A percentile compares a stretch with the other conserved stretches of the same genome.
Evolutionary conservation across 2,329 filamentous ascomycete genomes (phyloP).

Genomic region (Hymenoscyphus salicellus): DNA sequence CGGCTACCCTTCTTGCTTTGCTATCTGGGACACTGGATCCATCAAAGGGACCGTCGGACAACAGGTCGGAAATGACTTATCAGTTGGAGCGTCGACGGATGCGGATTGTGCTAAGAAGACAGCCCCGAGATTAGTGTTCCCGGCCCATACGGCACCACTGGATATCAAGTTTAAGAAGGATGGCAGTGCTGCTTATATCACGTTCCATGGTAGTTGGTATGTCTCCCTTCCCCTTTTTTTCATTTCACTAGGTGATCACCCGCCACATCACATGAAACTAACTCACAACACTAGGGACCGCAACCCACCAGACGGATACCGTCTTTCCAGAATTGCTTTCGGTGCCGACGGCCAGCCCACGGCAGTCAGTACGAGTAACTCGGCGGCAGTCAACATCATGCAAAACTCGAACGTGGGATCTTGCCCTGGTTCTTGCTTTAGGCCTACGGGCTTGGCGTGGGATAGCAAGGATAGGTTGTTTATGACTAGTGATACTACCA

Average conservation of each 20-base stretch:
- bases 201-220: conserved; percentile 40
- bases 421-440: conserved; percentile 59
- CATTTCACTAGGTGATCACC: background rate
- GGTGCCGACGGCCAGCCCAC: conserved; percentile 42
- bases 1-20: conserved; percentile 68
- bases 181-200: conserved; percentile 60
- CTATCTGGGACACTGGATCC: conserved; percentile 57
- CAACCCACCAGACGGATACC: conserved; percentile 46
- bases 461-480: conserved; percentile 35
- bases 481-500: conserved; percentile 23
- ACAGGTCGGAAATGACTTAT: conserved; percentile 36
- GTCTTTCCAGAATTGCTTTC: conserved; percentile 44
- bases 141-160: conserved; percentile 67
- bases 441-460: conserved; percentile 58
- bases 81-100: conserved; percentile 39
- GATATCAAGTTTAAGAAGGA: conserved; percentile 64
- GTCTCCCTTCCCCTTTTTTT: background rate
- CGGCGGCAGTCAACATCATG: conserved; percentile 49
- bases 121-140: conserved; percentile 56
- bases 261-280: too few species aligned
- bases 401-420: conserved; percentile 50
- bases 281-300: conserved; percentile 47
- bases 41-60: conserved; percentile 36
- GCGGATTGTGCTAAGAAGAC: conserved; percentile 45
- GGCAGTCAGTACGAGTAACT: conserved; percentile 19